Conservation (phyloP, 2,329 filamentous ascomycete genomes). For the Cytospora mali region DNA sequence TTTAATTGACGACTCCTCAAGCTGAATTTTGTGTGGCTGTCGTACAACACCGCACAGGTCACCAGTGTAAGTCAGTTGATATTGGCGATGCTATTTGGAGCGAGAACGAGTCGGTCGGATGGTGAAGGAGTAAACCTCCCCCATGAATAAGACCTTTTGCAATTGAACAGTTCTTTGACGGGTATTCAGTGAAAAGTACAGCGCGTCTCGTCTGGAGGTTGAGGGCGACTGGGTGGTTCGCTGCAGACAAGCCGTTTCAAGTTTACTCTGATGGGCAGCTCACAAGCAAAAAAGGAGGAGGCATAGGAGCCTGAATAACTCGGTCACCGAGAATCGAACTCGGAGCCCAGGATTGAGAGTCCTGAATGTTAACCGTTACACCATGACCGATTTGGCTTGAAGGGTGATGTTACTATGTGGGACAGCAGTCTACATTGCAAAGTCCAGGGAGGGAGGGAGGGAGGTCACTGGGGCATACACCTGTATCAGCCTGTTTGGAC, state of each 20-base stretch:
- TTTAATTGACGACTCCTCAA: neutral
- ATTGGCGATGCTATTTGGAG: neutral
- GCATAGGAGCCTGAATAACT: neutral
- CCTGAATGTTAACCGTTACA: constrained; percentile 14
- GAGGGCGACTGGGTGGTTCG: neutral
- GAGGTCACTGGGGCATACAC: neutral
- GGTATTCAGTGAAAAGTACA: too few relatives aligned
- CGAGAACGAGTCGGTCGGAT: neutral
- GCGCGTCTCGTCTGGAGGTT: too few relatives aligned
- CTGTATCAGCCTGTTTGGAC: neutral
- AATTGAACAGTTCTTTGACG: too few relatives aligned
- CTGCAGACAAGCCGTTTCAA: neutral
- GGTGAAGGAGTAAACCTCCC: too few relatives aligned
- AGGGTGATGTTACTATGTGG: neutral
- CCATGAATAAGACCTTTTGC: too few relatives aligned
- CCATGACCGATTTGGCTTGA: constrained; percentile 4
- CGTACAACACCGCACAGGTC: too few relatives aligned
- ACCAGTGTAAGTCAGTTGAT: neutral
- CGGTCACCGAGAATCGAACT: constrained; percentile 11
- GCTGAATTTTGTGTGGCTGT: neutral
- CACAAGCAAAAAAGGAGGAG: neutral
- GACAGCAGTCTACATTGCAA: neutral
- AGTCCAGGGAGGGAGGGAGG: neutral
- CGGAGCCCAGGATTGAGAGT: constrained; percentile 14
- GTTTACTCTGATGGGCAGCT: neutral